These are phyloP conservation scores for Calonectria honghensis DNA, from an alignment of 2,329 filamentous ascomycete species.

Conservation along the genomic window DNA sequence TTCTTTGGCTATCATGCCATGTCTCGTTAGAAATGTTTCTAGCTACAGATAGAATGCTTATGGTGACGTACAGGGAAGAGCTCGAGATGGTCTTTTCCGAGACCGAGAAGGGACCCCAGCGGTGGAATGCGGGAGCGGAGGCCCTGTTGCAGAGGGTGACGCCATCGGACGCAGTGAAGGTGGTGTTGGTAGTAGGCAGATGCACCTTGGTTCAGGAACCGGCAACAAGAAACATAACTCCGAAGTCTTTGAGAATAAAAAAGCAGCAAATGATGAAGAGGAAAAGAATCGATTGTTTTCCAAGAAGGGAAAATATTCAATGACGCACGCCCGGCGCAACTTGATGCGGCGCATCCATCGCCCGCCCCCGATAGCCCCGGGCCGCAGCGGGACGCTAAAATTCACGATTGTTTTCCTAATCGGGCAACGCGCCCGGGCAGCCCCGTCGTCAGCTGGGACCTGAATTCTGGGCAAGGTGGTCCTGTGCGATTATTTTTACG, in stretches of 20 bases:
- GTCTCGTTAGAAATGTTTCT: not conserved
- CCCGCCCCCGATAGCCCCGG: slow-evolving; percentile 32
- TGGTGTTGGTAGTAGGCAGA: not conserved
- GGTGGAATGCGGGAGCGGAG: slow-evolving; percentile 12
- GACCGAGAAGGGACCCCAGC: slow-evolving; percentile 28
- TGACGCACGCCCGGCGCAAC: not conserved
- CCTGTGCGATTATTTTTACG: slow-evolving; percentile 15
- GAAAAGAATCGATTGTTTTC: slow-evolving; percentile 39
- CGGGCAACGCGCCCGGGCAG: slow-evolving; percentile 24
- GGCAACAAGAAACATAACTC: not conserved
- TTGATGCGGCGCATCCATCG: not conserved
- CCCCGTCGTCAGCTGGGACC: slow-evolving; percentile 19
- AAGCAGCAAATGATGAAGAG: not conserved
- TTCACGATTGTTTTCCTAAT: slow-evolving; percentile 55
- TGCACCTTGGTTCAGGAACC: not conserved
- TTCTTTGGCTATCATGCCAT: slow-evolving; percentile 40
- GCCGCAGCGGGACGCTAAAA: slow-evolving; percentile 35
- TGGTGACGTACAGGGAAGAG: not conserved
- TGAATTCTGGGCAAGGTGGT: slow-evolving; percentile 29
- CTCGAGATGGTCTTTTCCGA: slow-evolving; percentile 32
- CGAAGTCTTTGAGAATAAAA: not conserved
- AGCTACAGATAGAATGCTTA: slow-evolving; percentile 27
- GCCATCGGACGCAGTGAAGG: not conserved
- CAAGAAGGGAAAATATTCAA: slow-evolving; percentile 42
- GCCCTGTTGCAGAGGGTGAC: slow-evolving; percentile 34